phyloP scores from a whole-genome alignment of 2,329 filamentous ascomycete genomes.

The Colletotrichum scovillei region DNA sequence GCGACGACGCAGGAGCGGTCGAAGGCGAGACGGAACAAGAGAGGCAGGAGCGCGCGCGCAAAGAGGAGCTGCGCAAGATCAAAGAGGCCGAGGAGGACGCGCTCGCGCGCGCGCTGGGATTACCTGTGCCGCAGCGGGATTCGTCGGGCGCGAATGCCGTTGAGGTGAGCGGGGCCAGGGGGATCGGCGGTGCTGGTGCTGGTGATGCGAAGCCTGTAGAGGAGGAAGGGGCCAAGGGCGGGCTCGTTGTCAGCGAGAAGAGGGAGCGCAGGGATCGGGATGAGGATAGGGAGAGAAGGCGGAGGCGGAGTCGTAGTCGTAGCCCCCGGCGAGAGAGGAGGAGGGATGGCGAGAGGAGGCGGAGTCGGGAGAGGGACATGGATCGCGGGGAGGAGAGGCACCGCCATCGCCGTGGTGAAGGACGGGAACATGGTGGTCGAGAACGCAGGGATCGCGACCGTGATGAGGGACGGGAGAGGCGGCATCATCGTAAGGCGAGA shows the following conservation, averaged over 20 bases:
- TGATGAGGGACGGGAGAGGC: constrained; percentile 28
- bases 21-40: constrained; percentile 69
- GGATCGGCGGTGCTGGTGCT: constrained; percentile 43
- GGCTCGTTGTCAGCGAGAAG: constrained; percentile 37
- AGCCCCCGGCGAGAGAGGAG: constrained; percentile 41
- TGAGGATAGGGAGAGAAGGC: constrained; percentile 45
- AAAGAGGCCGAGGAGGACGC: constrained; percentile 96
- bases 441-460: constrained; percentile 14
- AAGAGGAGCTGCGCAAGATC: constrained; percentile 82
- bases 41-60: constrained; percentile 69
- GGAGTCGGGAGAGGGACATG: constrained; percentile 18
- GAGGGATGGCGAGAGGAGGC: constrained; percentile 38
- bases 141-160: constrained; percentile 75
- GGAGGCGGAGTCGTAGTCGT: constrained; percentile 51
- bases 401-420: constrained; percentile 8
- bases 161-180: constrained; percentile 62
- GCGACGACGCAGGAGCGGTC: constrained; percentile 58
- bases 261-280: constrained; percentile 41
- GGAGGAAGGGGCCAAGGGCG: constrained; percentile 30
- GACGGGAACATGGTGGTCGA: constrained; percentile 12
- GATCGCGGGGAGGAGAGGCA: constrained; percentile 24
- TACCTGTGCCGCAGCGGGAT: constrained; percentile 75
- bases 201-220: constrained; percentile 38
- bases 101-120: constrained; percentile 82
- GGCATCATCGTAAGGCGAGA: constrained; percentile 16